Percentiles rank a stretch among this genome's conserved stretches.
Conservation (phyloP, 1,284 basidiomycete species). For the Testicularia cyperi region DNA sequence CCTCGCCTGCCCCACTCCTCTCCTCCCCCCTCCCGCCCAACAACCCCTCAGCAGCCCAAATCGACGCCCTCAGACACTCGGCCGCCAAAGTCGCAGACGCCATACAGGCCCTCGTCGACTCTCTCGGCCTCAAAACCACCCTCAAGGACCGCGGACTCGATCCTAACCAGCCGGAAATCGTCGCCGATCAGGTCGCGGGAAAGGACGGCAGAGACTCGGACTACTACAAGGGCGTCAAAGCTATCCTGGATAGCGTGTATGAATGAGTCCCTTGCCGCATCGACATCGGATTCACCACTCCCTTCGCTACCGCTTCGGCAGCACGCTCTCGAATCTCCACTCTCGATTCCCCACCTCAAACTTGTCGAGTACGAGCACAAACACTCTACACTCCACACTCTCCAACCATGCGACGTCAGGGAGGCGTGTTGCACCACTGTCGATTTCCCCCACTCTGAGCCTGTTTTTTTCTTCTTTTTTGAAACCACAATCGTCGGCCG, state of each 20-base stretch:
- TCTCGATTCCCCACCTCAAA: too few relatives aligned
- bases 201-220: constrained; percentile 22
- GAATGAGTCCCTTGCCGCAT: constrained; percentile 10
- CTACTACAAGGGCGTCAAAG: constrained; percentile 22
- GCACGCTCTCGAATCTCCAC: too few relatives aligned
- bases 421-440: too few relatives aligned
- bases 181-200: constrained; percentile 64
- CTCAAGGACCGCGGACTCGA: constrained; percentile 69
- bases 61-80: constrained; percentile 6
- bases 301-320: too few relatives aligned
- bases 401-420: too few relatives aligned
- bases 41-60: not conserved
- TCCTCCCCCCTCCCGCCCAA: too few relatives aligned
- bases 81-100: constrained; percentile 30
- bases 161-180: constrained; percentile 64
- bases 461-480: too few relatives aligned
- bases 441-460: too few relatives aligned
- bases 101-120: constrained; percentile 63
- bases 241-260: constrained; percentile 27
- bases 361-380: too few relatives aligned
- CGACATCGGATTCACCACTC: too few relatives aligned
- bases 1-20: constrained; percentile 6
- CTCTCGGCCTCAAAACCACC: constrained; percentile 67
- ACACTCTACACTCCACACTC: too few relatives aligned
- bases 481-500: too few relatives aligned